These are phyloP conservation scores for Prototheca cutis DNA, from an alignment of 163 green algal species.

Conservation along the genomic window DNA sequence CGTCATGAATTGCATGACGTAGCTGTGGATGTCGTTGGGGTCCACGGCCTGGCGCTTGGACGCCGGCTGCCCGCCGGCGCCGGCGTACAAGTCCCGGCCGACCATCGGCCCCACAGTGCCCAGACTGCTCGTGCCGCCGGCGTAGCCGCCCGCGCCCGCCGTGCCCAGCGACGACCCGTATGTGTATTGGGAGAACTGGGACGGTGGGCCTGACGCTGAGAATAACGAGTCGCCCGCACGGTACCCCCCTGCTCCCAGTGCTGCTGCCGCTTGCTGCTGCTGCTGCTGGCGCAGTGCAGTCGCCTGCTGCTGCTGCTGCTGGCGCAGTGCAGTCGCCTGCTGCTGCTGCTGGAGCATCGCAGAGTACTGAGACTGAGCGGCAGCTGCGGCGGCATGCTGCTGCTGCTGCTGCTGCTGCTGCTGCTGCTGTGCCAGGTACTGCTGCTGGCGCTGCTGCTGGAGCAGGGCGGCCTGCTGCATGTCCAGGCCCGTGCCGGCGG, in stretches of 20 bases:
- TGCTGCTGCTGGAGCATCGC: not conserved
- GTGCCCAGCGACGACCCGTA: too few species aligned
- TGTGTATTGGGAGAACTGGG: not conserved
- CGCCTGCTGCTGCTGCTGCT: not conserved
- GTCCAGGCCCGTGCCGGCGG: too few species aligned
- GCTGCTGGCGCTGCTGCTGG: constrained; percentile 8
- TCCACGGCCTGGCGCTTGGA: constrained; percentile 23
- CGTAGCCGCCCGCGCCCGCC: too few species aligned
- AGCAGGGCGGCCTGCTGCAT: not conserved
- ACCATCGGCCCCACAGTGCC: not conserved
- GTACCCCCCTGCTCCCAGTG: not conserved
- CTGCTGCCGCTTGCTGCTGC: not conserved
- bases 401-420: constrained; percentile 9
- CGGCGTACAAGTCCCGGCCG: not conserved
- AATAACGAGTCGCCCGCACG: too few species aligned
- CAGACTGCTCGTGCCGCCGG: not conserved
- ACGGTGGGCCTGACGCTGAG: not conserved
- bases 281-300: constrained; percentile 5
- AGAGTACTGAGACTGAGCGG: too few species aligned
- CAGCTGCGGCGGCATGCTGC: not conserved
- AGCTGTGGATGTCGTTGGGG: not conserved
- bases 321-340: too few species aligned
- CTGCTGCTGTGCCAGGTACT: constrained; percentile 1
- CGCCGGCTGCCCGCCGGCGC: constrained; percentile 2
- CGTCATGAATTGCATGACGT: not conserved